Conservation (phyloP, 257 asterid species). For the Solanum neorickii region DNA sequence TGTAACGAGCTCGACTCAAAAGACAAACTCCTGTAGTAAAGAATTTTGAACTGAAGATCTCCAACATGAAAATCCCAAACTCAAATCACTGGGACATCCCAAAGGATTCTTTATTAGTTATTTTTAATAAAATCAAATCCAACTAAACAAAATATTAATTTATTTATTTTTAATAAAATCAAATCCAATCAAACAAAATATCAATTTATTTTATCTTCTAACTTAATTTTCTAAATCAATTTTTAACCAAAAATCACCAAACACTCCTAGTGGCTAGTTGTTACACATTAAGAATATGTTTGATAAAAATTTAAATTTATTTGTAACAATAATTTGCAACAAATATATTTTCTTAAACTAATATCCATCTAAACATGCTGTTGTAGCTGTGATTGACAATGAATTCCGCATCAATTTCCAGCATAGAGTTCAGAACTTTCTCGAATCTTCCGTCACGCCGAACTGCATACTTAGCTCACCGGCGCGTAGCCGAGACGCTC, state of each 20-base stretch:
- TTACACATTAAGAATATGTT: not conserved
- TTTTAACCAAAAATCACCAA: not conserved
- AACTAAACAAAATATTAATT: not conserved
- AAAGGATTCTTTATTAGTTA: no score
- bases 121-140: not conserved
- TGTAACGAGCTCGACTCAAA: rapidly evolving
- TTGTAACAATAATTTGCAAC: not conserved
- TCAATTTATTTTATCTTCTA: rapidly evolving
- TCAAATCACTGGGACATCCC: rapidly evolving
- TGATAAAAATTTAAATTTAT: not conserved
- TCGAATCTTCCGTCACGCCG: not conserved
- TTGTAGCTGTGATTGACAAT: not conserved
- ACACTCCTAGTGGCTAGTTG: not conserved
- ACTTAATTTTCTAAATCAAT: not conserved
- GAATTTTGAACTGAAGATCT: rapidly evolving
- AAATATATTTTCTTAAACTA: not conserved
- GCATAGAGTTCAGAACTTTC: not conserved
- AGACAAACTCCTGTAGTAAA: no score
- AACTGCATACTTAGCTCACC: not conserved
- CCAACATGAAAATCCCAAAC: rapidly evolving
- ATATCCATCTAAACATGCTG: not conserved
- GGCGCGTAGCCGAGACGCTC: not conserved
- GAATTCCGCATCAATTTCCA: not conserved
- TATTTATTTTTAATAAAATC: not conserved
- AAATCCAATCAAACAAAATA: not conserved